Conservation (phyloP, 2,329 filamentous ascomycete genomes). For the Monilinia fructigena region DNA sequence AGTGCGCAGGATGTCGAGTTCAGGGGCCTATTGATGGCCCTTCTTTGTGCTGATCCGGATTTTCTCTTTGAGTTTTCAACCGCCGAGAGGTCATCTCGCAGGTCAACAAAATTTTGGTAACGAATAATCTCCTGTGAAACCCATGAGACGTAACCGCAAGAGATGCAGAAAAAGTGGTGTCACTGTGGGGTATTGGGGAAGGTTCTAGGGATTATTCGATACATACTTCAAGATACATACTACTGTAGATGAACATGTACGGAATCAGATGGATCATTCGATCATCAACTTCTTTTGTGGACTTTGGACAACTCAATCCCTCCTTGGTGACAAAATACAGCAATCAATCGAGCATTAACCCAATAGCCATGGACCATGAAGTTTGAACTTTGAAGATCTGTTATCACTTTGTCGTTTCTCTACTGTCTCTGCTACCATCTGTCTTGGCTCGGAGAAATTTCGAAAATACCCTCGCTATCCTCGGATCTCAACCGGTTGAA, state of each 20-base stretch:
- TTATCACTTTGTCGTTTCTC: not conserved
- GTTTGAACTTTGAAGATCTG: conserved; percentile 6
- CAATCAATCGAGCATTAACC: not conserved
- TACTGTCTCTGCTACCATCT: not conserved
- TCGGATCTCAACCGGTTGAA: conserved; percentile 13
- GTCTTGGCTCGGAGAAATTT: not conserved
- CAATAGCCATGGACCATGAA: not conserved
- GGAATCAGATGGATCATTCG: conserved; percentile 13
- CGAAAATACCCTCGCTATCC: not conserved
- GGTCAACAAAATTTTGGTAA: not conserved
- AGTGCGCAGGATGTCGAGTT: not conserved
- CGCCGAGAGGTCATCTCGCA: conserved; percentile 8
- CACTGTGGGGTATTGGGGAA: conserved; percentile 19
- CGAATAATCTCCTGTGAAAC: not conserved
- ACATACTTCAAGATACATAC: no score
- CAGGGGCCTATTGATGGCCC: conserved; percentile 12
- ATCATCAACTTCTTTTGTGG: conserved; percentile 6
- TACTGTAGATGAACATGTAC: not conserved
- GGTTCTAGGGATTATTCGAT: conserved; percentile 6
- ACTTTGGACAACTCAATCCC: conserved; percentile 11
- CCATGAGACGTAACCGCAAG: conserved; percentile 6
- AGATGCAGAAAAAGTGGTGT: conserved; percentile 6
- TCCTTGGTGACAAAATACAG: conserved; percentile 4
- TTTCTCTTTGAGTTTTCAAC: conserved; percentile 4
- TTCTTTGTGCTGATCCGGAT: conserved; percentile 13